phyloP scores from a whole-genome alignment of 2,329 filamentous ascomycete genomes.

The Bipolaris oryzae region DNA sequence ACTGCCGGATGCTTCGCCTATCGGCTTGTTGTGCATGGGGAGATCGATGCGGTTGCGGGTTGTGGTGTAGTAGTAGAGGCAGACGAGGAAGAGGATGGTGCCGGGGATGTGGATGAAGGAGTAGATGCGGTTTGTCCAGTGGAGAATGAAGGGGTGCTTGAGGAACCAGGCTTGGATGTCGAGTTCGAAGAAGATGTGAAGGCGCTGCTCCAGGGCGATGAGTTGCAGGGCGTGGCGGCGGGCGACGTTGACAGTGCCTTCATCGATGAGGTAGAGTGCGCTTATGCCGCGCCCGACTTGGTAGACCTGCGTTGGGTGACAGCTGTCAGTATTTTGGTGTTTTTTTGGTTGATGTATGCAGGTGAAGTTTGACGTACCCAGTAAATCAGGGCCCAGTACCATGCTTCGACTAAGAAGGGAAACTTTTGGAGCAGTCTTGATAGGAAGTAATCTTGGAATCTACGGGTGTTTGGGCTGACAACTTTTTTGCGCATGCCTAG shows the following conservation, averaged over 20 bases:
- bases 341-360: background rate
- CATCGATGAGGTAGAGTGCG: conserved; percentile 67
- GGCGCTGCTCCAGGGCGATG: conserved; percentile 67
- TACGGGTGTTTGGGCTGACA: conserved; percentile 65
- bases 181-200: conserved; percentile 70
- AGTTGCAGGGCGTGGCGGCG: conserved; percentile 71
- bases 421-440: conserved; percentile 69
- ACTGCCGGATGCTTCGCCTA: conserved; percentile 40
- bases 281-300: conserved; percentile 75
- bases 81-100: conserved; percentile 71
- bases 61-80: conserved; percentile 73
- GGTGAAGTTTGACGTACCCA: conserved; percentile 61
- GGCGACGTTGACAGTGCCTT: conserved; percentile 71
- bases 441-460: conserved; percentile 65
- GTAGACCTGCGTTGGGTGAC: conserved; percentile 64
- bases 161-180: conserved; percentile 65
- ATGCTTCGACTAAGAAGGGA: conserved; percentile 75
- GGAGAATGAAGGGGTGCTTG: conserved; percentile 62
- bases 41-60: conserved; percentile 60
- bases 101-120: conserved; percentile 81
- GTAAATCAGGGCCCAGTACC: conserved; percentile 79
- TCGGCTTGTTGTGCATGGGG: conserved; percentile 47
- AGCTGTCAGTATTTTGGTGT: background rate
- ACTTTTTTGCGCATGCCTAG: conserved; percentile 57
- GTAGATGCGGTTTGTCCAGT: conserved; percentile 74